Conservation (phyloP, 2,329 filamentous ascomycete species). For the Cytospora leucostoma region DNA sequence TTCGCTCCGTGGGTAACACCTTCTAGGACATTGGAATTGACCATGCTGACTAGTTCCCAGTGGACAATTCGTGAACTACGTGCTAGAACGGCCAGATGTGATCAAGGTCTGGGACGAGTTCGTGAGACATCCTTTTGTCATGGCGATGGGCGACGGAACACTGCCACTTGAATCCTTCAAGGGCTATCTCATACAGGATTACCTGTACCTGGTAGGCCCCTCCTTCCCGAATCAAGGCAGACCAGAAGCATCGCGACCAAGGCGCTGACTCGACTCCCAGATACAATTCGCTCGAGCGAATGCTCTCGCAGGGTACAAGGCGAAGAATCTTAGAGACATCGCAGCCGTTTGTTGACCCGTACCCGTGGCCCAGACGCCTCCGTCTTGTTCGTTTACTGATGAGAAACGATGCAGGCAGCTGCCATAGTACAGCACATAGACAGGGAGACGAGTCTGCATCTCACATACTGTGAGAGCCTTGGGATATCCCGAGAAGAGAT, state of each 20-base stretch:
- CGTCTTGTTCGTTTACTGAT: neutral
- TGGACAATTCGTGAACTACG: constrained; percentile 80
- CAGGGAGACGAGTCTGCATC: constrained; percentile 77
- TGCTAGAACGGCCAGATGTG: constrained; percentile 76
- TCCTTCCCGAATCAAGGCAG: neutral
- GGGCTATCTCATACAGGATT: constrained; percentile 88
- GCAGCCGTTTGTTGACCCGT: constrained; percentile 56
- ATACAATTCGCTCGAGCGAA: constrained; percentile 87
- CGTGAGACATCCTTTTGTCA: constrained; percentile 80
- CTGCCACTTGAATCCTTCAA: constrained; percentile 79
- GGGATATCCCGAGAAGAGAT: constrained; percentile 75
- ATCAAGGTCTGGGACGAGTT: constrained; percentile 72
- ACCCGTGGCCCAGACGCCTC: no score
- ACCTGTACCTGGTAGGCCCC: constrained; percentile 73
- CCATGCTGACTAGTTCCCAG: constrained; percentile 40
- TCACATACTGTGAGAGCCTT: constrained; percentile 80
- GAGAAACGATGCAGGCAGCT: constrained; percentile 33
- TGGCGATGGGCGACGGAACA: constrained; percentile 72
- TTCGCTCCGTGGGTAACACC: constrained; percentile 60
- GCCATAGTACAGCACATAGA: constrained; percentile 75
- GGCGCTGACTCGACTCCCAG: constrained; percentile 42
- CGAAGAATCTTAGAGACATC: constrained; percentile 72
- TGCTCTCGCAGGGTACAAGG: constrained; percentile 83
- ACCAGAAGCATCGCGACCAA: neutral
- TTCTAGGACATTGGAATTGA: fast-evolving